Evolutionary conservation across 1,284 basidiomycete species (phyloP), one percentile per base, ranked within the genome.

Genomic region (Heliocybe sulcata): DNA sequence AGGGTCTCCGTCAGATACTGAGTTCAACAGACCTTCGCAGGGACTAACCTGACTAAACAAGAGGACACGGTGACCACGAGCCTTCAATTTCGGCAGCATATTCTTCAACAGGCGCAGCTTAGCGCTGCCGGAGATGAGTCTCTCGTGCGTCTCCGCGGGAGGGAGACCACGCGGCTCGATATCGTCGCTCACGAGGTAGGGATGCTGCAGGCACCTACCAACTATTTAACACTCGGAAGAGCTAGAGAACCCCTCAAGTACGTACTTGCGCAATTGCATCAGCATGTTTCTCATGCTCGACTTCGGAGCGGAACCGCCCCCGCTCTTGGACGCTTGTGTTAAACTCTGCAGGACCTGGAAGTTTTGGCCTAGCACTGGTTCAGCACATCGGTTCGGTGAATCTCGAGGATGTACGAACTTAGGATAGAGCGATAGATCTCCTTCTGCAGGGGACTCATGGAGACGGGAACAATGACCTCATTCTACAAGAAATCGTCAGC

Each of bases 11-110:
- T 47, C 23, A 35, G 16, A 51, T 23, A 58, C 23, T 51, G 29
- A 25, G 52, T 48, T 20, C 51, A 50, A 55, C 3, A 42, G 19
- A 6, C 6, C 16, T 9, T 22, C 3, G 10, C 19, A 19, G 38
- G 20, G 53, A 61, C 79, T 64, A 70, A 96, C 97, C 77, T 99
- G 97, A 70, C 94, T 97, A 74, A 99, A 99, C 25, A 99, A 75
- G 22, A 99, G 77, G n/a, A 98, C 86, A 25, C 97, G 87, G 71
- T 99, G 97, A 0, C 94, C 94, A 45, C 87, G 83, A 53, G 84
- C 83, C 66, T 92, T 93, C 54, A 99, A 80, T 69, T 94, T 92
- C 0, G 92, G 91, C 35, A 99, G 76, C 50, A 98, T 72, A 51
- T 76, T 70, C 68, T 89, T 92, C 45, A 99, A 77, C 54, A 97